Evolutionary conservation across 2,329 filamentous ascomycete genomes (phyloP).

Genomic region (Cytospora mali): DNA sequence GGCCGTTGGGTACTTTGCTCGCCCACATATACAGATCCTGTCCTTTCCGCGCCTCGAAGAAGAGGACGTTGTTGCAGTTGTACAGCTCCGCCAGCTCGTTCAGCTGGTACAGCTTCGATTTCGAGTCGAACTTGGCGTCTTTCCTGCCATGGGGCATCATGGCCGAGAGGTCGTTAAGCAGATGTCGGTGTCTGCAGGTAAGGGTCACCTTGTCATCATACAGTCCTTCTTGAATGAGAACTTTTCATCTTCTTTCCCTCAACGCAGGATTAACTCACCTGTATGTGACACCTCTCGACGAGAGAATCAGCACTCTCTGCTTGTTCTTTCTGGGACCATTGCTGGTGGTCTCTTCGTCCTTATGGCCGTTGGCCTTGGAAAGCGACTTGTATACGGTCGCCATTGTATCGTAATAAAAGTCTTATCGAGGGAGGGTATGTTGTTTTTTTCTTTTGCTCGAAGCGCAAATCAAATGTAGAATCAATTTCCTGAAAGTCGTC

Average conservation of each 20-base stretch:
- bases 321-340: conserved; percentile 64
- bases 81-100: conserved; percentile 76
- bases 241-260: background rate
- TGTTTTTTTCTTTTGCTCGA: background rate
- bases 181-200: conserved; percentile 76
- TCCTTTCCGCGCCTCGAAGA: conserved; percentile 93
- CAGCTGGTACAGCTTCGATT: conserved; percentile 81
- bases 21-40: conserved; percentile 96
- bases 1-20: conserved; percentile 84
- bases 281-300: conserved; percentile 89
- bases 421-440: background rate
- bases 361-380: conserved; percentile 57
- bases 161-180: conserved; percentile 84
- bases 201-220: conserved; percentile 4
- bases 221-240: background rate
- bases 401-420: conserved; percentile 49
- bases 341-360: conserved; percentile 48
- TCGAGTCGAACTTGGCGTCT: conserved; percentile 96
- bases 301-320: conserved; percentile 84
- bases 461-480: background rate
- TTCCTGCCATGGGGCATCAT: conserved; percentile 92
- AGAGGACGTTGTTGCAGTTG: conserved; percentile 88
- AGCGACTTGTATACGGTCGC: conserved; percentile 76
- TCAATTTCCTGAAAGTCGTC: background rate
- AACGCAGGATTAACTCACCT: conserved; percentile 53